Base-by-base conservation (phyloP, 78 protist species). In the Emiliania huxleyi region DNA sequence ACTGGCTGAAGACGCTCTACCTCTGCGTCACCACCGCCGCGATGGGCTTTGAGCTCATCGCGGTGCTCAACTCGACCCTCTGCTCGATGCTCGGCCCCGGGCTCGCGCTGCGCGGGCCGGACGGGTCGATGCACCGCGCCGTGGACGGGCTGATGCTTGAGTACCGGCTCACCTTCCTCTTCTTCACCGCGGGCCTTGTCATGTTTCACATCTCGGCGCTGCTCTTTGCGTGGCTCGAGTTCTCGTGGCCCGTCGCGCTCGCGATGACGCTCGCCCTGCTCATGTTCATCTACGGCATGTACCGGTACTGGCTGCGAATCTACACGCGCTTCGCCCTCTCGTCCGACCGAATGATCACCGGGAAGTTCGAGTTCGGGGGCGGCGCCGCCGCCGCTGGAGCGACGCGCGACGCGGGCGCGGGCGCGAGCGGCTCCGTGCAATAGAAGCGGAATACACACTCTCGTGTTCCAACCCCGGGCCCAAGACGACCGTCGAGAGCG, bases 41-140 rank as follows among this genome's bases (percentile, higher is more conserved):
- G 5, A 83, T 83, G 89, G 89, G 89, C 42, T 37, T 83, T 38
- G 56, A 83, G 69, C 89, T 83, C 25, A 25, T 83, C 69, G 56
- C 89, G 15, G 89, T 83, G 43, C 37, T 42, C 56, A 83, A 83
- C 62, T 0, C 62, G 0, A 83, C 62, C 37, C 56, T 83, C 35
- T 83, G 89, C 89, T 45, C 52, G 26, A 83, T 83, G 89, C 56
- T 83, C 42, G 89, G 89, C 19, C 89, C 89, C 19, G 89, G 89
- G 23, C 56, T 83, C 26, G 89, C 89, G 69, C 56, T 83, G 25
- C 89, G 89, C 11, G 89, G 89, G 11, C 89, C 89, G 5, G 89
- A 83, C 22, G 89, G 89, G 22, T 45, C 62, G 42, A 83, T 83
- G 89, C 87, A 77, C 46, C 46, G 49, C n/a, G 89, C 89, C 22